Conservation (phyloP, 2,329 filamentous ascomycete species). For the Beauveria pseudobassiana region DNA sequence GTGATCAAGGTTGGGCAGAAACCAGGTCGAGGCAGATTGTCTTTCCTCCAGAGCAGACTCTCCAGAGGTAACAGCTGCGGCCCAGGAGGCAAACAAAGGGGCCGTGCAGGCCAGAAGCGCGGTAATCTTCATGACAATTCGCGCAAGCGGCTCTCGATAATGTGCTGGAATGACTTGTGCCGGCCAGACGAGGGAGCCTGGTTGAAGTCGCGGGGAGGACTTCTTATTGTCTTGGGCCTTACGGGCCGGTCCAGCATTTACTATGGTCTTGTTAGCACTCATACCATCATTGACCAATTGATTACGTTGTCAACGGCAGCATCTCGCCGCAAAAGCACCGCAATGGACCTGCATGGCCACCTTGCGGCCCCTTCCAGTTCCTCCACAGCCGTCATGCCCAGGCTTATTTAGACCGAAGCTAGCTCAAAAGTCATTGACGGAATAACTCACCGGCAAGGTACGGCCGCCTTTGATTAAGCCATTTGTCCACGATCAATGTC, state of each 20-base stretch:
- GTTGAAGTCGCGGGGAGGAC: background rate
- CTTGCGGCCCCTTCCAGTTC: background rate
- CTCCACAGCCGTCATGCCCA: background rate
- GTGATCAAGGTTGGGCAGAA: slow-evolving; percentile 17
- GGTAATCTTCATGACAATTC: background rate
- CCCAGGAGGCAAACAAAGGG: background rate
- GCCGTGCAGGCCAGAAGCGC: background rate
- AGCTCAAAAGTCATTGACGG: background rate
- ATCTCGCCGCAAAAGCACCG: slow-evolving; percentile 8
- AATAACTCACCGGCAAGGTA: background rate
- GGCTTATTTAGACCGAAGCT: background rate
- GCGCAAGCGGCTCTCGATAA: background rate
- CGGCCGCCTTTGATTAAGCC: background rate
- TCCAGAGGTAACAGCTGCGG: slow-evolving; percentile 2
- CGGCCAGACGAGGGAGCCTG: background rate
- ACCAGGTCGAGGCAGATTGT: slow-evolving; percentile 16
- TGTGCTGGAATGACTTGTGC: background rate
- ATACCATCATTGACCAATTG: background rate
- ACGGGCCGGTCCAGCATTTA: background rate
- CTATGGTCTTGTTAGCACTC: background rate
- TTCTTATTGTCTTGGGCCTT: background rate
- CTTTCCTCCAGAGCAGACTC: slow-evolving; percentile 6
- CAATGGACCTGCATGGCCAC: background rate
- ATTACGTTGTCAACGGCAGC: background rate
- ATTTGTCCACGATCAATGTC: background rate